A percentile compares a stretch with the other conserved stretches of the same genome.
Conservation (phyloP, 1,284 basidiomycete species). For the Waitea zeae region DNA sequence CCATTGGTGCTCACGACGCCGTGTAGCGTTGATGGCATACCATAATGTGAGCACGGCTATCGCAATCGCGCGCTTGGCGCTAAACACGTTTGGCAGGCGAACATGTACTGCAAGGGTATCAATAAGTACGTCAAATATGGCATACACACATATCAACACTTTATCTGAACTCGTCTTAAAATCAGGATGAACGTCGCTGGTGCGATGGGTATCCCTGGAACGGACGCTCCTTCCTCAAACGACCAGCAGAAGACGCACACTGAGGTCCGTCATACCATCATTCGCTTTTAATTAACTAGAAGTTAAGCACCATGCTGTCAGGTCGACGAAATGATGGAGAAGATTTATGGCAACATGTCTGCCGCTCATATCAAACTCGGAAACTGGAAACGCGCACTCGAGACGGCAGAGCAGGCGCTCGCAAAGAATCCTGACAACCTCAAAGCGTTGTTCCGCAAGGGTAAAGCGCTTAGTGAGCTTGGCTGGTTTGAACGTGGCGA, state of each 20-base stretch:
- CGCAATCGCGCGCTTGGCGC: slow-evolving; percentile 1
- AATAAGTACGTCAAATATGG: too few relatives aligned
- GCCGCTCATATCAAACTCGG: slow-evolving; percentile 60
- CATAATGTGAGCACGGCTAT: slow-evolving; percentile 30
- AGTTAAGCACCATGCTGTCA: slow-evolving; percentile 14
- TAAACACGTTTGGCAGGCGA: slow-evolving; percentile 18
- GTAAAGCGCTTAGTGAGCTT: slow-evolving; percentile 55
- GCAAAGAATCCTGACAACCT: slow-evolving; percentile 54
- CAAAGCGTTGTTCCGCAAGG: slow-evolving; percentile 67
- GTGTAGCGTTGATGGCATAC: slow-evolving; percentile 42
- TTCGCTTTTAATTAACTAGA: neutral
- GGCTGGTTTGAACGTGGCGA: slow-evolving; percentile 61
- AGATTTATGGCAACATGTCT: slow-evolving; percentile 67
- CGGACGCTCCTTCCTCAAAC: neutral
- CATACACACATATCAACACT: too few relatives aligned
- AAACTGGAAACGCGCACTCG: slow-evolving; percentile 60
- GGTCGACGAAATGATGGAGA: slow-evolving; percentile 59
- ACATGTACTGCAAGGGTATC: slow-evolving; percentile 52
- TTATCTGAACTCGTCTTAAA: too few relatives aligned
- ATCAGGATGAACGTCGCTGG: neutral
- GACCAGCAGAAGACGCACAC: slow-evolving; percentile 14
- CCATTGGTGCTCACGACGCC: slow-evolving; percentile 1
- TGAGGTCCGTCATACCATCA: slow-evolving; percentile 12
- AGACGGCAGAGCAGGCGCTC: slow-evolving; percentile 62
- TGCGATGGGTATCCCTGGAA: neutral